Base-by-base conservation (phyloP, 768 basidiomycete species). In the Lactarius akahatsu region DNA sequence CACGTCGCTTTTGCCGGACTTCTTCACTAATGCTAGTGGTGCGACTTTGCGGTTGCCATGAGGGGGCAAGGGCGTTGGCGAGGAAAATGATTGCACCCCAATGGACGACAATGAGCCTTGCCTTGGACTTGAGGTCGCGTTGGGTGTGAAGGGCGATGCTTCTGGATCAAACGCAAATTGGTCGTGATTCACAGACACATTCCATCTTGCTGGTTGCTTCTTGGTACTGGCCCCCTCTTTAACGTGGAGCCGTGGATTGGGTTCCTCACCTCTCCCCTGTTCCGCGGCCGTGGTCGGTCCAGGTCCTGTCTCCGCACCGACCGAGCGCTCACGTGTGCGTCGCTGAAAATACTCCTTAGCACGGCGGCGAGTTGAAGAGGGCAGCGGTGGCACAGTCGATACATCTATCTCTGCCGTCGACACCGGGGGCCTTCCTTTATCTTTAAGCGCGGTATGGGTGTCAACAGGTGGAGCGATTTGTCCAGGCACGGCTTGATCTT, bases 321-420 rank as follows among this genome's bases (percentile, higher is more conserved):
- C 62, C 4, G 69, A 69, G 9, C 69, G 69, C 40, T 69, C 69
- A 23, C 69, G 61, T 10, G 66, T 64, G 28, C 69, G 69, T 58
- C 66, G 60, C 47, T 68, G 61, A 34, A 69, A 64, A 58, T 69
- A 69, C 56, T 68, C 69, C 55, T 69, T 69, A 23, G 66, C 59
- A 11, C 62, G 62, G 18, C 61, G 66, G 28, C 69, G 69, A 1
- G 62, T 63, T 7, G 66, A 68, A 32, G 67, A 62, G 38, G 66
- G 66, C n/a, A 63, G 45, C 2, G 66, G 58, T 13, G 38, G 66
- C 30, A 61, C 38, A 7, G 20, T 59, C n/a, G 68, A 69, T 26
- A 43, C 23, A 13, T 66, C 36, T 15, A 13, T 40, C 30, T 54
- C 55, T 8, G 34, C 18, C 13, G 13, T 38, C 3, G 26, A 32